These are phyloP conservation scores for Phaeolepiota aurea DNA, from an alignment of 768 basidiomycete species.

Conservation along the genomic window DNA sequence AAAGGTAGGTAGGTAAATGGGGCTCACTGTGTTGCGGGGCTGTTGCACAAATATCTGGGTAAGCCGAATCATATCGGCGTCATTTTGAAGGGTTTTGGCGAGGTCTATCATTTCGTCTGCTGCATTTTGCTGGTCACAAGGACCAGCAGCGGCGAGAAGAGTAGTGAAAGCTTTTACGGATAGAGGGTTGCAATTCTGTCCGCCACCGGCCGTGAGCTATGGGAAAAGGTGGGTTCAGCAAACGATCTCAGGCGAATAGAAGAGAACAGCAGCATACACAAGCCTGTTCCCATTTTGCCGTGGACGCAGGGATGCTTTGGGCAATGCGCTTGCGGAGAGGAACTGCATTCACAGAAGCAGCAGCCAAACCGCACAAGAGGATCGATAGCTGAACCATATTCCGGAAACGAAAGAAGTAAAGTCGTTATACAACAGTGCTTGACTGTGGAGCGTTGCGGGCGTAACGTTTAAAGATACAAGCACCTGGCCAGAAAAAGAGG, in stretches of 20 bases:
- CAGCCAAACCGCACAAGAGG: conserved; percentile 22
- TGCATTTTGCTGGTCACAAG: conserved; percentile 49
- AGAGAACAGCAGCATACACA: conserved; percentile 27
- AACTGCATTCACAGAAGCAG: conserved; percentile 21
- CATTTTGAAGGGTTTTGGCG: conserved; percentile 25
- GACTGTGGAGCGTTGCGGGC: too few relatives aligned
- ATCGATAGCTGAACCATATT: conserved; percentile 23
- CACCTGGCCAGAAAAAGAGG: conserved; percentile 20
- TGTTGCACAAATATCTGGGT: conserved; percentile 43
- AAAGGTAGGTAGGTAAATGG: neutral
- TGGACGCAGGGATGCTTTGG: conserved; percentile 31
- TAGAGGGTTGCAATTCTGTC: conserved; percentile 44
- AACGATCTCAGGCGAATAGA: neutral
- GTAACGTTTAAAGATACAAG: neutral
- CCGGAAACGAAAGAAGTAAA: neutral
- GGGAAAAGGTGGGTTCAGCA: conserved; percentile 4
- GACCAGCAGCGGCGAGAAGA: conserved; percentile 48
- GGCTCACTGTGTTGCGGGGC: conserved; percentile 39
- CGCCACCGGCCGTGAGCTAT: conserved; percentile 49
- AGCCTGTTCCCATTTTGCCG: conserved; percentile 35
- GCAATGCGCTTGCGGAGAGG: conserved; percentile 39
- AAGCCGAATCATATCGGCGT: conserved; percentile 34
- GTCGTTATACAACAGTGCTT: neutral
- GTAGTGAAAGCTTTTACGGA: conserved; percentile 48
- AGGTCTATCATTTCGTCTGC: conserved; percentile 45